Evolutionary conservation across 2,329 filamentous ascomycete genomes (phyloP), one percentile per base, ranked within the genome.

Genomic region (Dothistroma pini): DNA sequence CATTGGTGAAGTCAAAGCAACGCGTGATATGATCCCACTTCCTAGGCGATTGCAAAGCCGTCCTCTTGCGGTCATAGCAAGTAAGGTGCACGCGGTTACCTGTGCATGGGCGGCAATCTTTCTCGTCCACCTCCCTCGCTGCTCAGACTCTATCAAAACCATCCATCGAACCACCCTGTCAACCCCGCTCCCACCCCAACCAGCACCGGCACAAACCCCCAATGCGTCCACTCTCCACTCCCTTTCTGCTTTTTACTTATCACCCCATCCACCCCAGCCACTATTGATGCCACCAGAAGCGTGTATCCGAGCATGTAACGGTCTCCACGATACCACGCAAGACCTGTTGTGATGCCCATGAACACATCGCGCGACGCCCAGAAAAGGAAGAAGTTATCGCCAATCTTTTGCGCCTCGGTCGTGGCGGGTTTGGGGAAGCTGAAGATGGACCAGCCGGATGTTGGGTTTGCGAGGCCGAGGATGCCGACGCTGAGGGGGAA

Each of bases 351-450:
- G 3, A 38, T 12, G 4, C 49, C 50, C 50, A 58, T 58, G 57
- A 58, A 58, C 8, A 53, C 7, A 22, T 58, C 57, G 8, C 57
- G 9, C 9, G 25, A 53, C 9, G 57, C 57, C 49, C 57, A 58
- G 25, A 54, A 44, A 34, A 58, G 35, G 8, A 54, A 32, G 49
- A 54, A 44, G 22, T 32, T 21, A 1, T 41, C 14, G 49, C 19
- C 34, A 34, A 47, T 12, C 10, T 54, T 7, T 32, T 58, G 21
- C 9, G 56, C 32, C 6, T 35, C 48, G 16, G 56, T 29, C 11
- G 55, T 57, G n/a, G 11, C 25, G 34, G 29, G 56, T 11, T 21
- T n/a, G 25, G 25, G 31, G 32, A 38, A 10, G n/a, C 22, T 41
- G 56, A 57, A 57, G 44, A 57, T 38, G 9, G 21, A 31, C 22